Conservation (phyloP, 2,329 filamentous ascomycete genomes). For the Helotiales sp. region DNA sequence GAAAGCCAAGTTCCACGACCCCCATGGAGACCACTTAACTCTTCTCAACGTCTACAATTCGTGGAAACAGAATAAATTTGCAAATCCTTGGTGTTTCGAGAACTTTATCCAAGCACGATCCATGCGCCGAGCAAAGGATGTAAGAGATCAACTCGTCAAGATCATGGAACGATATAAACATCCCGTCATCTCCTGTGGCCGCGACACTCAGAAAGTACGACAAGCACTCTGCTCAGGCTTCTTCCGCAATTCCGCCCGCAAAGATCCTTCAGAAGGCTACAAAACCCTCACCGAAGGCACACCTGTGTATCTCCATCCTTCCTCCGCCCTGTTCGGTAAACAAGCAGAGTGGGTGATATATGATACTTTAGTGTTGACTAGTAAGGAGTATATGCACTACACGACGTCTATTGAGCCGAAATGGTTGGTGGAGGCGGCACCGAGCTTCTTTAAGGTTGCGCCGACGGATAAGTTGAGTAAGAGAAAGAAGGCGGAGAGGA, state of each 20-base stretch:
- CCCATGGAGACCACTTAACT: conserved; percentile 90
- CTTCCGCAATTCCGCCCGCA: conserved; percentile 92
- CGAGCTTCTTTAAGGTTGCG: conserved; percentile 98
- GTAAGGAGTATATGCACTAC: conserved; percentile 97
- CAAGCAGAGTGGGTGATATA: conserved; percentile 97
- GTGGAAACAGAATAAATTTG: conserved; percentile 87
- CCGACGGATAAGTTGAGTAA: conserved; percentile 84
- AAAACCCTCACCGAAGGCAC: conserved; percentile 96
- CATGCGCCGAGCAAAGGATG: conserved; percentile 88
- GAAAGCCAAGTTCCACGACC: conserved; percentile 96
- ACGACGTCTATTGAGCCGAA: conserved; percentile 94
- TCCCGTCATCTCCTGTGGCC: conserved; percentile 77
- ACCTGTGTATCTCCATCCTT: conserved; percentile 91
- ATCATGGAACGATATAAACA: conserved; percentile 95
- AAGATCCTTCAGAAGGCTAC: conserved; percentile 95
- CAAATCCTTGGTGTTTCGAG: conserved; percentile 91
- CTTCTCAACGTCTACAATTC: conserved; percentile 94
- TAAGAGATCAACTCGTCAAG: conserved; percentile 85
- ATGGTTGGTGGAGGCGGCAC: conserved; percentile 91
- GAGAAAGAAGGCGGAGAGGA: conserved; percentile 89
- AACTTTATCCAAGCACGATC: conserved; percentile 94
- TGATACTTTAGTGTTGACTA: conserved; percentile 85
- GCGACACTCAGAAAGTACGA: conserved; percentile 82
- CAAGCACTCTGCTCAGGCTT: conserved; percentile 90
- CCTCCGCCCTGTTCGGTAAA: conserved; percentile 90